Base-by-base conservation (phyloP, 1,139 yeast species). In the Zygoascus sp. region DNA sequence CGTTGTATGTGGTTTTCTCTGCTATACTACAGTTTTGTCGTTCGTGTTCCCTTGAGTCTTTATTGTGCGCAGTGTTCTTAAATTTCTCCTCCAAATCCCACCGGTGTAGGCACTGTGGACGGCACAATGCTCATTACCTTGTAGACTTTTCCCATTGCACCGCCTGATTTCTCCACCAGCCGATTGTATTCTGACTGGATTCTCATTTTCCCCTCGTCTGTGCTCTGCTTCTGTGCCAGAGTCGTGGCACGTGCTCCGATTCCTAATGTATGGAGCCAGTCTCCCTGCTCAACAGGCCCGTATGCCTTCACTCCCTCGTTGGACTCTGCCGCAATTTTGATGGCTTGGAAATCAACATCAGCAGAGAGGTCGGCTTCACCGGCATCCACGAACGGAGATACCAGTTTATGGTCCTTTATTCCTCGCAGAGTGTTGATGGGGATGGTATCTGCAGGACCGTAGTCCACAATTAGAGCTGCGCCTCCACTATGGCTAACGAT, bases 321-420 rank as follows among this genome's bases (percentile, higher is more conserved):
- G 53, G 58, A 53, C 21, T 50, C 41, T 2, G 73, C 71, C 3
- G 73, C 69, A 8, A 62, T 58, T 25, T 67, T 69, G 47, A 83
- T 65, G 10, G 81, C 83, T 40, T 71, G 74, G 58, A 87, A 87
- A 62, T 87, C 96, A 10, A 87, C 96, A 59, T 87, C 95, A 0
- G 84, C 81, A 0, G 95, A 85, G 40, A 87, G 71, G 65, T 87
- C 96, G 3, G 85, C 90, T 40, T 79, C 78, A 2, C 96, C 96
- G 0, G 95, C 95, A 23, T 72, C 71, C 25, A 66, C 71, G 53
- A 85, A 83, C 1, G 96, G 95, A n/a, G 83, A 79, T 1, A 84
- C 92, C 56, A 87, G 75, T 56, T 78, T 76, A 62, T 87, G 95
- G 57, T 79, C 70, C 55, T 77, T 75, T 51, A 87, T 86, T 0